Base-by-base conservation (phyloP, 2,329 filamentous ascomycete species). In the Trichoderma simmonsii region DNA sequence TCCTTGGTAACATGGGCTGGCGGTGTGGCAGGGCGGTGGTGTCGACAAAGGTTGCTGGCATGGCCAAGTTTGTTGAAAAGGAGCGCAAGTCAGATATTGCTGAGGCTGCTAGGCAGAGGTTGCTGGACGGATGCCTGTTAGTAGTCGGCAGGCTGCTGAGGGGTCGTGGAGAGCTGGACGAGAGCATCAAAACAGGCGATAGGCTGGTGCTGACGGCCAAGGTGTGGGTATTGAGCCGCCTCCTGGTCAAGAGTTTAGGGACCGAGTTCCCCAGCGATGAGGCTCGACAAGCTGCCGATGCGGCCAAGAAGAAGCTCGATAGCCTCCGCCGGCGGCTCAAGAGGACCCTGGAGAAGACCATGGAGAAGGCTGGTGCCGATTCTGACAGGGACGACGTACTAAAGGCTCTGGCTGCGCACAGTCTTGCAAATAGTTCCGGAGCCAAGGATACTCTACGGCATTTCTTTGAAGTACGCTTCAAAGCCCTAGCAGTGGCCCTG, bases 361-460 rank as follows among this genome's bases (percentile, higher is more conserved):
- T 97, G 68, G 86, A 88, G 75, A 88, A 87, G 62, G 87, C 91
- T 30, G 87, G 91, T 86, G 80, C 86, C 77, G 73, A 83, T 77
- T 73, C 80, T 73, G 75, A 86, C 75, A 77, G 85, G 72, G 77
- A 85, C 73, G 85, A 88, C 26, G 86, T 96, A 18, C 84, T 95
- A 14, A 91, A 93, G 76, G 90, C 91, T 0, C 85, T 98, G 75
- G 92, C 91, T 71, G 94, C 95, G 0, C 95, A 94, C 79, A 94
- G 93, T 73, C 85, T 98, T 65, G 89, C 91, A 1, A 94, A 92
- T 3, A 97, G 89, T 77, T 94, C 92, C 0, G 92, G 94, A 0
- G 90, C 93, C 0, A 90, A 88, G 71, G 94, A 97, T 78, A 92
- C 93, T 0, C 81, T 98, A 68, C 85, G 89, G 8, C 91, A 96